Conservation (phyloP, 306 rosid genomes). For the Vigna unguiculata region DNA sequence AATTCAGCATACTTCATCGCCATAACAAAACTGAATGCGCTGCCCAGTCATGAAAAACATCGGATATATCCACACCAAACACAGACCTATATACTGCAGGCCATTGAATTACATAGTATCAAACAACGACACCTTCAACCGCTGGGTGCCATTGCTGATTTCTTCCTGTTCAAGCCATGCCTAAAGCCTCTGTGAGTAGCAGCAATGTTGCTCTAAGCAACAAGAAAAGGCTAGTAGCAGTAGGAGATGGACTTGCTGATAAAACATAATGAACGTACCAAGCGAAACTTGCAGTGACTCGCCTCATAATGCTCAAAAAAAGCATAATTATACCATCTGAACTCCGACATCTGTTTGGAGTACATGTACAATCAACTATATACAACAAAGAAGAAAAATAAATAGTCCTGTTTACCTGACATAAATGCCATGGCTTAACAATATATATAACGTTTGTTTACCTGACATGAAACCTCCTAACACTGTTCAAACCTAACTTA, state of each 20-base stretch:
- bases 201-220: not conserved
- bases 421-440: constrained; percentile 25
- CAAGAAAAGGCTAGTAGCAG: not conserved
- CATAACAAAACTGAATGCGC: not conserved
- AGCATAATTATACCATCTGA: constrained; percentile 1
- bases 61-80: not conserved
- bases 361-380: constrained; percentile 35
- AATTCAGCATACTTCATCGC: not conserved
- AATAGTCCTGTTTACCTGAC: constrained; percentile 26
- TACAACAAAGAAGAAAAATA: constrained; percentile 38
- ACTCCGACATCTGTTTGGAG: constrained; percentile 7
- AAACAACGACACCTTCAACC: not conserved
- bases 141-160: not conserved
- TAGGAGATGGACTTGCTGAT: not conserved
- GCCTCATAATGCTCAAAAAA: not conserved
- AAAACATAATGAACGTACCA: not conserved
- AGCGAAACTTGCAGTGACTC: not conserved
- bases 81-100: not conserved
- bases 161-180: constrained; percentile 1
- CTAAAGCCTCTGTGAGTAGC: not conserved
- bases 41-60: not conserved
- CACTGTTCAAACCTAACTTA: constrained; percentile 28
- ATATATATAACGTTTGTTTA: not conserved
- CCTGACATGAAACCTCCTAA: constrained; percentile 37
- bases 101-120: not conserved